A percentile compares a stretch with the other conserved stretches of the same genome.
Evolutionary conservation across 495 filamentous ascomycete genomes (phyloP).

Genomic region (Aspergillus ostianus): DNA sequence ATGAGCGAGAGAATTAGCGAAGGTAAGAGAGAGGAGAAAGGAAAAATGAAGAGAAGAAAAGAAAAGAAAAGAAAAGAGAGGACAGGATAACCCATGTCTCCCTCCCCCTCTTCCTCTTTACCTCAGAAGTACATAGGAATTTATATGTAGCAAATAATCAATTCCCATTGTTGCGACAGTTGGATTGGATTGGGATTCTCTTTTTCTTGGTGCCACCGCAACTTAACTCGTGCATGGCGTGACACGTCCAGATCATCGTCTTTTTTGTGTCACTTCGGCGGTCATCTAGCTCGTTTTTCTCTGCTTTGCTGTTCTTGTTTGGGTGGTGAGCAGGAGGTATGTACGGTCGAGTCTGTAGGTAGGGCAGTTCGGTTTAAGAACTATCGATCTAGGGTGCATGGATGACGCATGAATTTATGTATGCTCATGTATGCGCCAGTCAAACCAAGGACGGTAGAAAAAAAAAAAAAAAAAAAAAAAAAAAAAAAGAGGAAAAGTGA

Average conservation of each 20-base stretch:
- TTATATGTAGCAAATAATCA: no score
- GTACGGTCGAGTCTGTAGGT: slow-evolving; percentile 15
- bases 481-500: no score
- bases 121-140: no score
- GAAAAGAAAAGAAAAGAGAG: not conserved
- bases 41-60: not conserved
- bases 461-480: no score
- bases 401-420: not conserved
- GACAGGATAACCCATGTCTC: not conserved
- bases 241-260: not conserved
- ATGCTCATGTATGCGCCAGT: not conserved
- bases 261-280: not conserved
- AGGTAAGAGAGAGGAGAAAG: not conserved
- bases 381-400: not conserved
- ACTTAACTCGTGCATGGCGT: not conserved
- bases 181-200: no score
- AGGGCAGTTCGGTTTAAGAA: not conserved
- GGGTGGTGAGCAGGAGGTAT: slow-evolving; percentile 11
- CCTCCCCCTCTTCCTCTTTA: no score
- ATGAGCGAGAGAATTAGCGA: not conserved
- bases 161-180: no score
- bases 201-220: not conserved
- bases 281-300: not conserved
- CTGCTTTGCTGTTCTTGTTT: slow-evolving; percentile 1
- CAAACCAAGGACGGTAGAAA: not conserved